Conservation (phyloP, 2,329 filamentous ascomycete species). For the Zymoseptoria ardabiliae region DNA sequence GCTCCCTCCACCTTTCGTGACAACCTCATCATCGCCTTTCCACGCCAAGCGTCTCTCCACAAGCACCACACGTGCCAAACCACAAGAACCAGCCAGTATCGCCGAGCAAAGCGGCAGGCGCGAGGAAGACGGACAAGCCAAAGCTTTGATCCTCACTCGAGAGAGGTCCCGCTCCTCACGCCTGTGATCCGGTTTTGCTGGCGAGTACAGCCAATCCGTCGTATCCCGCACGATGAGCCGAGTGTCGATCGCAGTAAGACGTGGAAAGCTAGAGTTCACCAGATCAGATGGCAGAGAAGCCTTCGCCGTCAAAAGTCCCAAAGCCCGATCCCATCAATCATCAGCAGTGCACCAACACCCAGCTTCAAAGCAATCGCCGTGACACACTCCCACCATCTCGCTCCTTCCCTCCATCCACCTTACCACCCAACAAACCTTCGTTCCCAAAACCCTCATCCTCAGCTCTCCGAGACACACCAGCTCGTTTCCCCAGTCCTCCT, state of each 20-base stretch:
- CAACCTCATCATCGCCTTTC: conserved; percentile 8
- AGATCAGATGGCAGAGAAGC: neutral
- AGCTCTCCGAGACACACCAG: conserved; percentile 13
- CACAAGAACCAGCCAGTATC: conserved; percentile 5
- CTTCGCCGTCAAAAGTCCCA: neutral
- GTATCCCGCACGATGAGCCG: neutral
- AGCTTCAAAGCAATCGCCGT: conserved; percentile 19
- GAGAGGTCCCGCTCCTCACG: conserved; percentile 64
- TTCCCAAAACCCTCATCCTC: conserved; percentile 6
- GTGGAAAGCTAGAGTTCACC: neutral
- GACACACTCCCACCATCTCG: conserved; percentile 2
- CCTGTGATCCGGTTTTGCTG: conserved; percentile 7
- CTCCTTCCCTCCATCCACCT: neutral
- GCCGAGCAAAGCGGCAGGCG: conserved; percentile 15
- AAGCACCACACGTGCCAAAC: neutral
- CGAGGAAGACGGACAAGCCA: conserved; percentile 64
- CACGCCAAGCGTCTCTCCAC: neutral
- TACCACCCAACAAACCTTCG: conserved; percentile 9
- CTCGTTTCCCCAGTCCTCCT: conserved; percentile 21
- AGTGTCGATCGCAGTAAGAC: neutral
- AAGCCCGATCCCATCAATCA: neutral
- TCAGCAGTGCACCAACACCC: conserved; percentile 7
- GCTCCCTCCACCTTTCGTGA: neutral
- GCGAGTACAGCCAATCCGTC: neutral
- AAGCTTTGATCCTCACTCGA: conserved; percentile 89